A percentile compares a stretch with the other conserved stretches of the same genome.
These are phyloP conservation scores for Eucalyptus coolabah DNA, from an alignment of 345 rosid species.

Conservation along the genomic window DNA sequence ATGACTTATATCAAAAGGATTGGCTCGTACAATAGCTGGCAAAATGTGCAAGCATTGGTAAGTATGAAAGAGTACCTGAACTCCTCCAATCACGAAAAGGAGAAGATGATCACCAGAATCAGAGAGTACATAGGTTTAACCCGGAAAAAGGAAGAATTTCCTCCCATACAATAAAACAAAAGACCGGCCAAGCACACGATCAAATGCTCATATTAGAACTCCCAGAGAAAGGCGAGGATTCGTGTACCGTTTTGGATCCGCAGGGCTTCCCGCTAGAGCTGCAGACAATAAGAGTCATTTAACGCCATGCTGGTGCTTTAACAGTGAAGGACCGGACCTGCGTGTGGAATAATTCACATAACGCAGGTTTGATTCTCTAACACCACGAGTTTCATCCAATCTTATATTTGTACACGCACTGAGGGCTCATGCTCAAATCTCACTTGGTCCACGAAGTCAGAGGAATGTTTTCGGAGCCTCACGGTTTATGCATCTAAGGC, in stretches of 20 bases:
- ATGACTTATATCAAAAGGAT: not conserved
- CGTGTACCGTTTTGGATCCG: no score
- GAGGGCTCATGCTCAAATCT: no score
- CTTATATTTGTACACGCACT: no score
- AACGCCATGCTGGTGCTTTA: not conserved
- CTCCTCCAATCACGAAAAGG: not conserved
- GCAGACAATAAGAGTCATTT: not conserved
- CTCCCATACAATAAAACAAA: no score
- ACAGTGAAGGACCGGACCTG: not conserved
- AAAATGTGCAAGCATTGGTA: not conserved
- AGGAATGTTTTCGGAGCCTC: not conserved
- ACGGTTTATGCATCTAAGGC: not conserved
- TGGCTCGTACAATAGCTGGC: not conserved
- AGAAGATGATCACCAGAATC: not conserved
- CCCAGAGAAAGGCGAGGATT: no score
- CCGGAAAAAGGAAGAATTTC: not conserved
- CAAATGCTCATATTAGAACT: not conserved
- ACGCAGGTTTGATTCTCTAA: not conserved
- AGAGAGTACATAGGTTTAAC: not conserved
- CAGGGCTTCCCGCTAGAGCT: no score
- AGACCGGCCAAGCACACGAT: no score
- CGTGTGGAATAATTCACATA: not conserved
- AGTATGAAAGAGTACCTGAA: not conserved
- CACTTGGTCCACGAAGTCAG: not conserved
- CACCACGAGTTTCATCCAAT: not conserved